Evolutionary conservation across 2,329 filamentous ascomycete genomes (phyloP).

Genomic region (Scorias spongiosa): DNA sequence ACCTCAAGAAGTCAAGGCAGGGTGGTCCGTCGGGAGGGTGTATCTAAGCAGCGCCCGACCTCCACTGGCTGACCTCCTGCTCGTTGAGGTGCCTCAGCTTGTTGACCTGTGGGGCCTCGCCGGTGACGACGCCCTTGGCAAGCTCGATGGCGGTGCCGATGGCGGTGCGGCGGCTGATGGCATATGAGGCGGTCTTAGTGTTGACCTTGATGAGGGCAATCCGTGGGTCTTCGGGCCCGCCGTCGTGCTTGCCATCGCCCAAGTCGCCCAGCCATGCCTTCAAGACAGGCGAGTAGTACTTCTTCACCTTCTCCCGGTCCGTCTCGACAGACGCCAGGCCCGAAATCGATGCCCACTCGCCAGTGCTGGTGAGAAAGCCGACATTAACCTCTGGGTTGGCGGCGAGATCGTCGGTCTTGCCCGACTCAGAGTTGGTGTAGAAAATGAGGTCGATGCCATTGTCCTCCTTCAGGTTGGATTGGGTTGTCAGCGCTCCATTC

Average conservation of each 20-base stretch:
- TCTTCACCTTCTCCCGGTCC: slow-evolving; percentile 51
- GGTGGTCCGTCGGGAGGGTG: too few species aligned
- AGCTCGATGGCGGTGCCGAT: slow-evolving; percentile 53
- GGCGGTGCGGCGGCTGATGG: slow-evolving; percentile 38
- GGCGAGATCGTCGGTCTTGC: slow-evolving; percentile 70
- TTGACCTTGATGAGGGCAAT: slow-evolving; percentile 69
- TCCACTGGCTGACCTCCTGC: slow-evolving; percentile 48
- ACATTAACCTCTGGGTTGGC: slow-evolving; percentile 64
- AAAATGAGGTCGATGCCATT: slow-evolving; percentile 73
- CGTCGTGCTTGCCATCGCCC: slow-evolving; percentile 69
- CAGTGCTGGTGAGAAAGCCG: slow-evolving; percentile 52
- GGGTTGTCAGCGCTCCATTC: slow-evolving; percentile 4
- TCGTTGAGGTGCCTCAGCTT: slow-evolving; percentile 59
- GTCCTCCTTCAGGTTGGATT: slow-evolving; percentile 41
- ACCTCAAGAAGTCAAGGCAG: too few species aligned
- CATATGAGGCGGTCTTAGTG: slow-evolving; percentile 29
- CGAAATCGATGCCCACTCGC: slow-evolving; percentile 80
- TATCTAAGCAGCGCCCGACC: slow-evolving; percentile 3
- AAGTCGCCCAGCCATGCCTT: slow-evolving; percentile 82
- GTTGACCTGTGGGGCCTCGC: slow-evolving; percentile 56
- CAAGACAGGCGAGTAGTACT: slow-evolving; percentile 58
- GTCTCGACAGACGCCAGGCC: slow-evolving; percentile 55
- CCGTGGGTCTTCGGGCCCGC: slow-evolving; percentile 64
- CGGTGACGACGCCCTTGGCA: slow-evolving; percentile 59
- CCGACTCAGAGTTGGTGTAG: slow-evolving; percentile 79